Base-by-base conservation (phyloP, 2,329 filamentous ascomycete species). In the Leptosphaerulina australis region DNA sequence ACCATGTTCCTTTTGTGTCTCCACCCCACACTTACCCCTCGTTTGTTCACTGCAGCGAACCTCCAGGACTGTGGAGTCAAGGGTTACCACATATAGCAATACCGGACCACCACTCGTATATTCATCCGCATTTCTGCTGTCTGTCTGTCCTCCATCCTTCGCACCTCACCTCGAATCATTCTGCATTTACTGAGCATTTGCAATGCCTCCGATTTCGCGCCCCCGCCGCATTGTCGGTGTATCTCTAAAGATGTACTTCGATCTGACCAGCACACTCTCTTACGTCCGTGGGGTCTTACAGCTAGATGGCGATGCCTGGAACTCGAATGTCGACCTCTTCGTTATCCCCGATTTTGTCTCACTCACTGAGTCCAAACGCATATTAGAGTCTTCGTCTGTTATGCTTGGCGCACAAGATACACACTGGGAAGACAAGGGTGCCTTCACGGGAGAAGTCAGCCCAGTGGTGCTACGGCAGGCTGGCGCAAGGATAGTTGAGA, bases 181-280 rank as follows among this genome's bases (percentile, higher is more conserved):
- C 12, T 31, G 20, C 18, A 12, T 20, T 31, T 3, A 20, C 35
- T 45, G 34, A 30, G 4, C 14, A 8, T 41, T 12, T 47, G 51
- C 43, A 21, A 72, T 72, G 66, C 63, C 69, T 21, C 67, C 67
- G 9, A 47, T 66, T n/a, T 25, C 65, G 22, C 64, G 62, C 48
- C 80, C 77, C 36, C 83, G 83, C 64, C 85, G 84, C 63, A 78
- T 91, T 53, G 79, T 91, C 52, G 88, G 88, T 70, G 85, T 90
- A 57, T 88, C 85, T 36, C 83, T 88, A 29, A 91, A 91, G 66
- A 88, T 91, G 83, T 91, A 92, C 80, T 92, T 92, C 74, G 83
- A 86, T 54, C 81, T 86, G 7, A 73, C 81, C 9, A 79, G 80
- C 53, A 91, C 88, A 1, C 74, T 70, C 67, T 78, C 68, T 37